Evolutionary conservation across 2,329 filamentous ascomycete species (phyloP).

Genomic region (Fusarium coicis): DNA sequence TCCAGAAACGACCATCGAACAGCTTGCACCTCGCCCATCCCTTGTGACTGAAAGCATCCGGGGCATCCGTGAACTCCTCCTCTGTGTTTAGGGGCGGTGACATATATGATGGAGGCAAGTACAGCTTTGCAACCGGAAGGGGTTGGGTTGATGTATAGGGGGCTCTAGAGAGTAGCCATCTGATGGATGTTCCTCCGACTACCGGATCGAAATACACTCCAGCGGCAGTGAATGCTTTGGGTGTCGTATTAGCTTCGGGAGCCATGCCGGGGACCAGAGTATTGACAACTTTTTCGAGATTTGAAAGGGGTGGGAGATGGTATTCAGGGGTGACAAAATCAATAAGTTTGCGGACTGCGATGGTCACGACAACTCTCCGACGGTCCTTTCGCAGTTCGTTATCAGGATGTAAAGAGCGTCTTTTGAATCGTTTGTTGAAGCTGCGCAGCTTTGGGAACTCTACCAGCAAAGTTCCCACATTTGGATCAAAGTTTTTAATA

Average conservation of each 20-base stretch:
- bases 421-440: slow-evolving; percentile 32
- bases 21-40: slow-evolving; percentile 50
- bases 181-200: slow-evolving; percentile 25
- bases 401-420: slow-evolving; percentile 39
- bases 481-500: slow-evolving; percentile 59
- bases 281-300: slow-evolving; percentile 58
- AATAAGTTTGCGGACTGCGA: slow-evolving; percentile 60
- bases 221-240: slow-evolving; percentile 56
- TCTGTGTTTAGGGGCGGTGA: slow-evolving; percentile 17
- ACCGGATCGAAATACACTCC: slow-evolving; percentile 54
- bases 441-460: slow-evolving; percentile 52
- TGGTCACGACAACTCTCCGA: slow-evolving; percentile 57
- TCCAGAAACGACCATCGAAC: slow-evolving; percentile 73
- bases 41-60: slow-evolving; percentile 43
- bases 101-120: slow-evolving; percentile 34
- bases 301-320: slow-evolving; percentile 54
- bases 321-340: slow-evolving; percentile 62
- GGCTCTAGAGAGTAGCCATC: slow-evolving; percentile 60
- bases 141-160: slow-evolving; percentile 57
- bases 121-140: slow-evolving; percentile 41
- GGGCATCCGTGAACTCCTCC: slow-evolving; percentile 4
- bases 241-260: slow-evolving; percentile 20
- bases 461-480: slow-evolving; percentile 59
- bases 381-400: slow-evolving; percentile 47
- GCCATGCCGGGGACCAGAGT: slow-evolving; percentile 61